Evolutionary conservation across 768 basidiomycete species (phyloP).

Genomic region (Leccinellum albellum): DNA sequence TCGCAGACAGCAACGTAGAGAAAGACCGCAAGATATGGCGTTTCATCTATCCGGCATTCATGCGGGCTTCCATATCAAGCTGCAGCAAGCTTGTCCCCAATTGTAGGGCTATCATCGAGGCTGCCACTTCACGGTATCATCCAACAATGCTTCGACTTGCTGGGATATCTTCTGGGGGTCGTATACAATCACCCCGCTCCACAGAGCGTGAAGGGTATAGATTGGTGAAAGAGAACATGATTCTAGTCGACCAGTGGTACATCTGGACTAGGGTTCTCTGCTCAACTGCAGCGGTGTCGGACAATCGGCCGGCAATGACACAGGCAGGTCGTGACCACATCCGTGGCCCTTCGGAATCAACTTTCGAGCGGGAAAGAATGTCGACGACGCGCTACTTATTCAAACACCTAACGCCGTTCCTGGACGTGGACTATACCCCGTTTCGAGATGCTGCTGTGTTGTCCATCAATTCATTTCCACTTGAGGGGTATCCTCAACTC

Average conservation of each 20-base stretch:
- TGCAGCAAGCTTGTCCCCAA: constrained; percentile 41
- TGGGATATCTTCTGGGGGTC: constrained; percentile 57
- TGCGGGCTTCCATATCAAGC: constrained; percentile 53
- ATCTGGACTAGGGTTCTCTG: constrained; percentile 84
- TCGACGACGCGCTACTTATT: constrained; percentile 82
- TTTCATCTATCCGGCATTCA: constrained; percentile 63
- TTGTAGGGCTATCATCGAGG: constrained; percentile 65
- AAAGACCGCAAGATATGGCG: constrained; percentile 74
- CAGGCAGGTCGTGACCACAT: constrained; percentile 60
- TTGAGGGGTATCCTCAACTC: constrained; percentile 70
- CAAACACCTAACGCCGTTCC: constrained; percentile 79
- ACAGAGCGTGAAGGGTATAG: constrained; percentile 52
- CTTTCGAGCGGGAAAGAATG: constrained; percentile 77
- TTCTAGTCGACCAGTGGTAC: constrained; percentile 73
- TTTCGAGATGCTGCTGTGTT: constrained; percentile 86
- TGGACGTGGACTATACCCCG: constrained; percentile 78
- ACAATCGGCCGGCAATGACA: constrained; percentile 53
- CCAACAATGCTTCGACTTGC: constrained; percentile 69
- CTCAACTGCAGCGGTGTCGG: constrained; percentile 68
- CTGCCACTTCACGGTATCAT: constrained; percentile 68
- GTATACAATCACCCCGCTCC: constrained; percentile 37
- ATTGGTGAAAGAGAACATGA: constrained; percentile 53
- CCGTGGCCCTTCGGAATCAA: constrained; percentile 67
- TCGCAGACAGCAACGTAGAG: constrained; percentile 68
- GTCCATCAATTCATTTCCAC: constrained; percentile 84